Base-by-base conservation (phyloP, 2,329 filamentous ascomycete species). In the Aspergillus fischeri region DNA sequence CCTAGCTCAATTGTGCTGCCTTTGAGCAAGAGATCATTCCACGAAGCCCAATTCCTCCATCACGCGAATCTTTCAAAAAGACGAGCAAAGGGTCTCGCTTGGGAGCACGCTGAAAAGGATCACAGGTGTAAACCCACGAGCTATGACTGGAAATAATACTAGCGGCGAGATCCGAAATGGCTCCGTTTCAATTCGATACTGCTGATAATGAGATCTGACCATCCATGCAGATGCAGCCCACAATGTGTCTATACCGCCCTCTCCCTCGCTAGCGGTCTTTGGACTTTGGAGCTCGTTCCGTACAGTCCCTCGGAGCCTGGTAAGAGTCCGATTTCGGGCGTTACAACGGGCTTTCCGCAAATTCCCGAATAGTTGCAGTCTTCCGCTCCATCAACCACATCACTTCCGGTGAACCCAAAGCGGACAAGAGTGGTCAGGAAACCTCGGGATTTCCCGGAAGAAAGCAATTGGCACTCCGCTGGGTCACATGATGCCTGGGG, bases 371-470 rank as follows among this genome's bases (percentile, higher is more conserved):
- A 1, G 27, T 59, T 59, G 51, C 53, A 57, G 57, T 52, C 47
- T 55, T 56, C 60, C 61, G 60, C 61, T 56, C 57, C 35, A 52
- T 58, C 47, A 47, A 53, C 47, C 29, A 52, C 32, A 32, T 49
- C 51, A 52, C 38, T 49, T 52, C 53, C 70, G 69, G 70, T 72
- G 69, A 71, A 64, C 68, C 67, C 44, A 68, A 72, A 68, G 62
- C 58, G 64, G 68, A 62, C 67, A 70, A 65, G 65, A 51, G 49
- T 53, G 55, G 51, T 54, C 28, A 51, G 52, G 52, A 58, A 52
- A 25, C 5, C 32, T 62, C 69, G 70, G 69, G 56, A 59, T 50
- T 68, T 64, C 17, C 25, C 67, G 70, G 67, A 49, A 41, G 38
- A 47, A 51, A 35, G 29, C 60, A 60, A 57, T 61, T 60, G 57